Evolutionary conservation across 345 rosid species (phyloP).

Genomic region (Firmiana major): DNA sequence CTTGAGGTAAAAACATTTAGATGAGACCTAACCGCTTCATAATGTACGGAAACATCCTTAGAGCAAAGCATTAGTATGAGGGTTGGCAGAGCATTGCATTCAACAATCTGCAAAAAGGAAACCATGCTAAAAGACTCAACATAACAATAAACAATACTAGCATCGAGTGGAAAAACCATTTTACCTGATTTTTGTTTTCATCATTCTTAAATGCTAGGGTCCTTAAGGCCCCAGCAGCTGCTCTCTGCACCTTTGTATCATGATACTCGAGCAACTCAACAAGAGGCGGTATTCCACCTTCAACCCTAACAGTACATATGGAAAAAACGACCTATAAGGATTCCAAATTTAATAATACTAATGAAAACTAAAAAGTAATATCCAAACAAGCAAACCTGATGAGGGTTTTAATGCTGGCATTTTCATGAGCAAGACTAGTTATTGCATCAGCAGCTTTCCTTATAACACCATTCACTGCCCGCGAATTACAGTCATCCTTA

Average conservation of each 20-base stretch:
- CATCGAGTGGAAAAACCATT: background rate
- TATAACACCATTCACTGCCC: slow-evolving; percentile 35
- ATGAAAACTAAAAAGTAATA: background rate
- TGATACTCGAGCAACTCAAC: slow-evolving; percentile 54
- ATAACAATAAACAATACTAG: background rate
- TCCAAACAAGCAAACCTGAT: slow-evolving; percentile 43
- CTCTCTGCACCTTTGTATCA: slow-evolving; percentile 67
- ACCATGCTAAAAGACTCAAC: slow-evolving; percentile 13
- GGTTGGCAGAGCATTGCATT: slow-evolving; percentile 57
- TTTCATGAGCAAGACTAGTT: slow-evolving; percentile 72
- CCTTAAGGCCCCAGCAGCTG: slow-evolving; percentile 77
- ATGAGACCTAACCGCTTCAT: slow-evolving; percentile 57
- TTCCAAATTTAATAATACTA: background rate
- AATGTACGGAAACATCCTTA: slow-evolving; percentile 56
- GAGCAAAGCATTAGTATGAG: slow-evolving; percentile 67
- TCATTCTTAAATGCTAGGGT: slow-evolving; percentile 73
- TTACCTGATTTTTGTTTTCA: slow-evolving; percentile 64
- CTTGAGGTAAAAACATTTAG: background rate
- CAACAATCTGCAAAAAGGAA: slow-evolving; percentile 56
- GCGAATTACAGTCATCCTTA: slow-evolving; percentile 20
- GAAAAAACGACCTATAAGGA: slow-evolving; percentile 1
- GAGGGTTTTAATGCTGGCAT: slow-evolving; percentile 49
- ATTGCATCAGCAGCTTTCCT: slow-evolving; percentile 82
- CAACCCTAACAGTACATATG: slow-evolving; percentile 38
- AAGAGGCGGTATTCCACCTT: slow-evolving; percentile 70